A percentile compares a stretch with the other conserved stretches of the same genome.
These are phyloP conservation scores for Fusarium cicatricum DNA, from an alignment of 2,329 filamentous ascomycete genomes.

Conservation along the genomic window DNA sequence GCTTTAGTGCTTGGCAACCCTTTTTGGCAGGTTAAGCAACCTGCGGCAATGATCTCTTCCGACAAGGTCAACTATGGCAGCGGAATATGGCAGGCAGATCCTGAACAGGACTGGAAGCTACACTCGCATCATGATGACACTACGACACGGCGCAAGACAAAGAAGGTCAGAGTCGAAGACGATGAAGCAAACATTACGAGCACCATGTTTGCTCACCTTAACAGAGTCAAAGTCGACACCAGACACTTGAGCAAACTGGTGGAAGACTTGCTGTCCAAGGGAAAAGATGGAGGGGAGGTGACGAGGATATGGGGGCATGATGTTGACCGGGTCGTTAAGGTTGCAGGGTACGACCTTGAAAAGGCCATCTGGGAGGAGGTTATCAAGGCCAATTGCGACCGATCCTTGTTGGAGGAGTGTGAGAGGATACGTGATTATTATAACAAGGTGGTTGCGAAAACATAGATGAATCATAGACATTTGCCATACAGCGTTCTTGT, in stretches of 20 bases:
- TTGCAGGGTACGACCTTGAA: constrained; percentile 37
- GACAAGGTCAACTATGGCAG: constrained; percentile 34
- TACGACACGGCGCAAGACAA: no score
- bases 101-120: constrained; percentile 33
- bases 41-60: constrained; percentile 14
- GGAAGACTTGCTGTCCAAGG: constrained; percentile 12
- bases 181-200: constrained; percentile 10
- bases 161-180: neutral
- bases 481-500: no score
- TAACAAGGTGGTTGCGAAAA: no score
- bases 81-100: constrained; percentile 40
- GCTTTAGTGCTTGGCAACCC: constrained; percentile 30
- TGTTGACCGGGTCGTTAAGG: constrained; percentile 11
- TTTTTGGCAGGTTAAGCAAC: constrained; percentile 30
- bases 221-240: constrained; percentile 38
- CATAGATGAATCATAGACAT: no score
- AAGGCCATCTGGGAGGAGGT: constrained; percentile 38
- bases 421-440: constrained; percentile 37
- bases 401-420: constrained; percentile 30
- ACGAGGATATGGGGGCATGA: constrained; percentile 33
- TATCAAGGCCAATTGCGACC: constrained; percentile 34
- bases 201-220: constrained; percentile 39
- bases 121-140: constrained; percentile 1
- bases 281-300: constrained; percentile 7
- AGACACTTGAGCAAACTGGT: constrained; percentile 17